phyloP scores from a whole-genome alignment of 306 rosid genomes.

The Neltuma alba region DNA sequence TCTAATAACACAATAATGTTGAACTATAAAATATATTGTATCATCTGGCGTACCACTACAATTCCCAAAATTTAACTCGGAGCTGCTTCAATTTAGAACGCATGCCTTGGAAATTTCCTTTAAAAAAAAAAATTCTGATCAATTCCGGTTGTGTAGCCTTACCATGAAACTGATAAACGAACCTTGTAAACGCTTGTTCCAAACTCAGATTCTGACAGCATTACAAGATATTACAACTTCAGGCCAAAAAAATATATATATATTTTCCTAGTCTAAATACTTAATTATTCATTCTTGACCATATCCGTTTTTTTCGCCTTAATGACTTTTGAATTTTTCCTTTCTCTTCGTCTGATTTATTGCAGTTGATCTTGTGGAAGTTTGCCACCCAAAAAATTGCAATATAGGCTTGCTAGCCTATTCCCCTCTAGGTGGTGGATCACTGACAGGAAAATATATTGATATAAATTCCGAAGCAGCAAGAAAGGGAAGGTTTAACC shows the following conservation, averaged over 20 bases:
- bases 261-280: neutral
- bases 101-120: neutral
- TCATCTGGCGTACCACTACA: neutral
- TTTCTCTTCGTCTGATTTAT: conserved; percentile 28
- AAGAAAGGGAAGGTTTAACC: conserved; percentile 70
- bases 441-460: conserved; percentile 81
- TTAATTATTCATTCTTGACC: neutral
- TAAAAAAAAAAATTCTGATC: neutral
- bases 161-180: neutral
- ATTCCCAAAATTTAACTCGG: neutral
- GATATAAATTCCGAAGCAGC: conserved; percentile 67
- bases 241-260: neutral
- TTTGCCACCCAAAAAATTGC: conserved; percentile 81
- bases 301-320: neutral
- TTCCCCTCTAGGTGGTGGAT: conserved; percentile 82
- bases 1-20: neutral
- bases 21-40: neutral
- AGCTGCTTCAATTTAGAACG: neutral
- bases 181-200: neutral
- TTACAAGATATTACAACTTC: neutral
- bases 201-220: neutral
- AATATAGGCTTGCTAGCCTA: conserved; percentile 83
- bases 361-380: conserved; percentile 90
- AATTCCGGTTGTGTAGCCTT: neutral
- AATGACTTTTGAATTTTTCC: conserved; percentile 8